Conservation (phyloP, 1,139 yeast genomes). For the Nakaseomyces nivariensis region DNA sequence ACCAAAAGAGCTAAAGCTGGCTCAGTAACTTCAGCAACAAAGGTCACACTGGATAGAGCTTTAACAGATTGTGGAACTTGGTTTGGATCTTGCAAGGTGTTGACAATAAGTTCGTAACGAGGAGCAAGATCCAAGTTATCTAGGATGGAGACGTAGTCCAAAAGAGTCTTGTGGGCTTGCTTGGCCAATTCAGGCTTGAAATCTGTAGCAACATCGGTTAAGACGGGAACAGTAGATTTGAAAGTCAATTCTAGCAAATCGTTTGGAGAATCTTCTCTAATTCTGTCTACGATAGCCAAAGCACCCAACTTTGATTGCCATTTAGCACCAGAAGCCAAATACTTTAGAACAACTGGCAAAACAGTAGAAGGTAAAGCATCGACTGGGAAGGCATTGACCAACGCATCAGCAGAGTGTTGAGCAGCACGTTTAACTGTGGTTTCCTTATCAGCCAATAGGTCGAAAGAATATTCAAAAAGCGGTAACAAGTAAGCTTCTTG, state of each 20-base stretch:
- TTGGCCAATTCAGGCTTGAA: slow-evolving; percentile 93
- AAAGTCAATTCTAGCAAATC: slow-evolving; percentile 79
- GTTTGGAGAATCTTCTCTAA: slow-evolving; percentile 71
- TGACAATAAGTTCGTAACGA: slow-evolving; percentile 75
- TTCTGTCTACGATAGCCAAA: slow-evolving; percentile 57
- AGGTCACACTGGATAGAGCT: slow-evolving; percentile 84
- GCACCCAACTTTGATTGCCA: slow-evolving; percentile 90
- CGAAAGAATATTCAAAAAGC: slow-evolving; percentile 49
- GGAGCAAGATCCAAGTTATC: slow-evolving; percentile 90
- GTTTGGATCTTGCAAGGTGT: slow-evolving; percentile 81
- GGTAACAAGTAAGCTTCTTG: slow-evolving; percentile 65
- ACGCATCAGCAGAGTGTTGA: slow-evolving; percentile 53
- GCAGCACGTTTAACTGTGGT: slow-evolving; percentile 78
- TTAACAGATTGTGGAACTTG: slow-evolving; percentile 86
- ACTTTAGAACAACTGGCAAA: slow-evolving; percentile 49
- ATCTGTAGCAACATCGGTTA: slow-evolving; percentile 86
- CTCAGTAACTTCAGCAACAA: slow-evolving; percentile 97
- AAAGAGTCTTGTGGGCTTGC: slow-evolving; percentile 64
- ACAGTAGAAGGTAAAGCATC: slow-evolving; percentile 71
- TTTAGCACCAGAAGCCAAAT: slow-evolving; percentile 72
- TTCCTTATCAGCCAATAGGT: slow-evolving; percentile 74
- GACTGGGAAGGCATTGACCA: slow-evolving; percentile 61
- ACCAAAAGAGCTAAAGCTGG: slow-evolving; percentile 85
- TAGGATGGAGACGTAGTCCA: slow-evolving; percentile 64
- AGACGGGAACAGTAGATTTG: slow-evolving; percentile 67